phyloP scores from a whole-genome alignment of 768 basidiomycete genomes.

The Phylloporus sp. region DNA sequence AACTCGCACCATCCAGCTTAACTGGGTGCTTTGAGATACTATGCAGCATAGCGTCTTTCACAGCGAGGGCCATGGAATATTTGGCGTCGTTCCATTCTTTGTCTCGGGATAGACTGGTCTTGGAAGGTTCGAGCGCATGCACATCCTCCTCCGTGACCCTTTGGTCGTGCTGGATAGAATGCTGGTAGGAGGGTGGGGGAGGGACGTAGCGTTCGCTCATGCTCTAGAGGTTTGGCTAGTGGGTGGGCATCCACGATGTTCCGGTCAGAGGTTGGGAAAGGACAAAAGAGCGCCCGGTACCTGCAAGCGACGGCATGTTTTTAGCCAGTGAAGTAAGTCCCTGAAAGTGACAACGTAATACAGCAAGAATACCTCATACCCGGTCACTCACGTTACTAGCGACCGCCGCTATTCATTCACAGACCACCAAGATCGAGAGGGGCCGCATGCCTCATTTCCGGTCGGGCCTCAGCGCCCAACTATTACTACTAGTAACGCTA shows the following conservation, averaged over 20 bases:
- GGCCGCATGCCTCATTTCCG: constrained; percentile 12
- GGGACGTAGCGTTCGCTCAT: constrained; percentile 29
- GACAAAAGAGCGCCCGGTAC: constrained; percentile 9
- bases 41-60: background rate
- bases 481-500: background rate
- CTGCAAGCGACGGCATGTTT: constrained; percentile 10
- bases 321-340: background rate
- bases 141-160: constrained; percentile 40
- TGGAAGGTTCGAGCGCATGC: constrained; percentile 11
- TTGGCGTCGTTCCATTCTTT: constrained; percentile 17
- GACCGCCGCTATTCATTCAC: background rate
- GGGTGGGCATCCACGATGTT: background rate
- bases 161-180: constrained; percentile 44
- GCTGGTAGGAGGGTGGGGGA: constrained; percentile 42
- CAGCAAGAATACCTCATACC: background rate
- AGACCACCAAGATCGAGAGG: background rate
- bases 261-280: background rate
- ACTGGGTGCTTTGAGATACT: constrained; percentile 2
- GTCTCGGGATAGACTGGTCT: constrained; percentile 7
- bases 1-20: background rate
- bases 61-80: background rate
- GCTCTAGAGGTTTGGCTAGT: no score
- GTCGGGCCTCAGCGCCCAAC: background rate
- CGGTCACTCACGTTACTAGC: background rate
- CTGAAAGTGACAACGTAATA: constrained; percentile 5